Evolutionary conservation across 106 monocot genomes (phyloP), one percentile per base, ranked within the genome.

Genomic region (Dendrobium catenatum): DNA sequence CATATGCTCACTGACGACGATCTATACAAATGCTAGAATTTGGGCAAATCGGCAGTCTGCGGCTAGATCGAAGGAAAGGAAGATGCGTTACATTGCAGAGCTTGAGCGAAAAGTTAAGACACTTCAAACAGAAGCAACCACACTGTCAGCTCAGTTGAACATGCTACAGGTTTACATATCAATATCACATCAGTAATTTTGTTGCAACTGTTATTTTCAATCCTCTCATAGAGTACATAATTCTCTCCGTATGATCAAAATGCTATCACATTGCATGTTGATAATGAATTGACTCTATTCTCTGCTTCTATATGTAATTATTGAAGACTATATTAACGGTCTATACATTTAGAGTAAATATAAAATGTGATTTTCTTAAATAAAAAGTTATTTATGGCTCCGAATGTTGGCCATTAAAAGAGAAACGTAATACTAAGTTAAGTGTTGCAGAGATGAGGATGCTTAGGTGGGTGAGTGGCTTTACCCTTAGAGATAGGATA

Each of bases 1-100:
- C 37, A 33, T 2, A 70, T 70, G 33, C 29, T 70, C 4, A 37
- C 37, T 70, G 70, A 70, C 37, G 1, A 37, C 70, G 11, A 2
- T 33, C 5, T 37, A 13, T 70, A 44, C 4, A 24, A 74, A 40
- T 85, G 80, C 24, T 84, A 96, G 96, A 86, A 96, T 94, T 75
- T 96, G 90, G 96, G 94, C 96, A 79, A 96, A 96, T 72, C 87
- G 96, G 59, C 94, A 96, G 55, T 96, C 96, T 78, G 96, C 96
- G 82, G 96, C 96, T 44, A 86, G 96, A 72, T 96, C 96, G 43
- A 96, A 96, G 80, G 96, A 96, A 85, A 89, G 94, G 81, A 96
- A 96, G 58, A 88, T 94, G 91, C 92, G 92, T 24, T 96, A 96
- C 77, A 94, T 96, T 80, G 86, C 86, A 11, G 96, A 96, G 79